These are phyloP conservation scores for Nitzschia inconspicua DNA, from an alignment of 108 stramenopile genomes.

Conservation along the genomic window DNA sequence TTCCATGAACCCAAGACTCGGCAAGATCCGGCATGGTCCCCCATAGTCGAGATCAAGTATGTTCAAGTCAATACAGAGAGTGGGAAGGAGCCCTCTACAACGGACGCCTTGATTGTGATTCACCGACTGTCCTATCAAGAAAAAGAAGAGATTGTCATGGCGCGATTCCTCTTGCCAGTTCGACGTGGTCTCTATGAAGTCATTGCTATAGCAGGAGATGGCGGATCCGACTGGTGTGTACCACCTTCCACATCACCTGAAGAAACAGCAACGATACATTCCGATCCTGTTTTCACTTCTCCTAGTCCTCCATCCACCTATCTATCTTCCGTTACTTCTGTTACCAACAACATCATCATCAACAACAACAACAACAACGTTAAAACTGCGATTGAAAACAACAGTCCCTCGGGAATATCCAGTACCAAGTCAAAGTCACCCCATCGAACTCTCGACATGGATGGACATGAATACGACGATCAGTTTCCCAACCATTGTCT, in stretches of 20 bases:
- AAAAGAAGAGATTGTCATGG: not conserved
- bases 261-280: no score
- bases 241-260: no score
- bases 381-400: no score
- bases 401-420: no score
- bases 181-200: not conserved
- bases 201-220: not conserved
- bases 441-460: not conserved
- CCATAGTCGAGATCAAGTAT: not conserved
- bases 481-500: not conserved
- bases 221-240: not conserved
- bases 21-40: not conserved
- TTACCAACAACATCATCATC: no score
- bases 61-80: not conserved
- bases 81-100: not conserved
- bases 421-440: not conserved
- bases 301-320: no score
- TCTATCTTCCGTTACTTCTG: no score
- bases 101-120: not conserved
- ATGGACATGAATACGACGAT: not conserved
- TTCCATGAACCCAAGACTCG: slow-evolving; percentile 2
- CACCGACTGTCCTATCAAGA: not conserved
- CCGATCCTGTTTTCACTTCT: no score
- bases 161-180: not conserved
- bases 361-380: not conserved